Evolutionary conservation across 148 eudicot species (phyloP).

Genomic region (Silene latifolia): DNA sequence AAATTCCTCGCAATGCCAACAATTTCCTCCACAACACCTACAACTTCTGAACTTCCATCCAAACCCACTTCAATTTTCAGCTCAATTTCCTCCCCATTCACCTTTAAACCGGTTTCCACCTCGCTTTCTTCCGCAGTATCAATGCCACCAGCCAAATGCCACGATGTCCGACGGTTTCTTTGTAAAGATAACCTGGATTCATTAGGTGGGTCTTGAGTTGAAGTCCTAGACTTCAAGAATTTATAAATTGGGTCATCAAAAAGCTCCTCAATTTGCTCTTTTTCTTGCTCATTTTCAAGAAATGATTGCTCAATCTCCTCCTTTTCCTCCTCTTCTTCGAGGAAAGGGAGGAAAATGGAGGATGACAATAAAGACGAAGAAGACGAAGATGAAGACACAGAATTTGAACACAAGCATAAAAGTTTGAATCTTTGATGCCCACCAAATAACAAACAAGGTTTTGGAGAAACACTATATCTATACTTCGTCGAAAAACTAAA

Average conservation of each 20-base stretch:
- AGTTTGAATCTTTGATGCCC: slow-evolving; percentile 25
- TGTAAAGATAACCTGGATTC: slow-evolving; percentile 57
- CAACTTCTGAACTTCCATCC: slow-evolving; percentile 18
- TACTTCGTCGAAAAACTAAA: slow-evolving; percentile 10
- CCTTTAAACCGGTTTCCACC: slow-evolving; percentile 17
- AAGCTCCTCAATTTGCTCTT: slow-evolving; percentile 18
- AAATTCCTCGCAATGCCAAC: slow-evolving; percentile 48
- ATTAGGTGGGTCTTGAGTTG: slow-evolving; percentile 40
- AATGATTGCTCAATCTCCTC: slow-evolving; percentile 8
- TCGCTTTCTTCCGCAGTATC: slow-evolving; percentile 30
- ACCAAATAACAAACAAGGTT: slow-evolving; percentile 1
- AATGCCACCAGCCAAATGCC: slow-evolving; percentile 51
- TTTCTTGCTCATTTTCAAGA: slow-evolving; percentile 17
- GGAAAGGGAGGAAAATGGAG: slow-evolving; percentile 60
- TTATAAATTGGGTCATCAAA: slow-evolving; percentile 55
- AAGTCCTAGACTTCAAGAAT: slow-evolving; percentile 59
- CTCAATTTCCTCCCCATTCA: slow-evolving; percentile 11
- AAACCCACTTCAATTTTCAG: slow-evolving; percentile 19
- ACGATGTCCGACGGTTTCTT: slow-evolving; percentile 53
- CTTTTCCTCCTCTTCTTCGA: slow-evolving; percentile 37
- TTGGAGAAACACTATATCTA: slow-evolving; percentile 6
- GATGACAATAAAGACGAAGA: slow-evolving; percentile 27
- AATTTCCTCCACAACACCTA: slow-evolving; percentile 52
- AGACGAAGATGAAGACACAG: slow-evolving; percentile 16
- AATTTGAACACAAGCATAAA: slow-evolving; percentile 24